Evolutionary conservation across 2,329 filamentous ascomycete genomes (phyloP), one percentile per base, ranked within the genome.

Genomic region (Colletotrichum paranaense): DNA sequence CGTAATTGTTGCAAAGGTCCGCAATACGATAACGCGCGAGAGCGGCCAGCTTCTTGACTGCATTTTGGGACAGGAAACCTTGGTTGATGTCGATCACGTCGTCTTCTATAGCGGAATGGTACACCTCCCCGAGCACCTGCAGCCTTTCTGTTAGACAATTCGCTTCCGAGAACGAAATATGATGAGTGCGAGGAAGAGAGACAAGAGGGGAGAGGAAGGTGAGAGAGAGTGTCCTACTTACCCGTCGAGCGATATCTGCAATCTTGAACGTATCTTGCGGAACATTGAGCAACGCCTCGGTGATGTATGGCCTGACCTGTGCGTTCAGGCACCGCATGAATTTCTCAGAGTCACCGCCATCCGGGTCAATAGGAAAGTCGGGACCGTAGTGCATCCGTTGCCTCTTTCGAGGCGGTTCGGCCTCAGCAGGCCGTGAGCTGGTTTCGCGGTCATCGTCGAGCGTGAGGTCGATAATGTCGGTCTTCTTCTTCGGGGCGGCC

Each of bases 261-360:
- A 78, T 58, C 7, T 76, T 75, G 14, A 79, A 81, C 42, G 72
- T 60, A 1, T 74, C 74, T 2, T 35, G 28, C 1, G 79, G 74
- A 0, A 85, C 63, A n/a, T 73, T 35, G 2, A 73, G 38, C 16
- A 83, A 65, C 0, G 77, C 78, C 14, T 67, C 64, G 66, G 77
- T 75, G 16, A 85, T 77, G 30, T 80, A 78, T 1, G 83, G 83
- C 5, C 82, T 68, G 1, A 84, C 78, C 46, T 83, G 81, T 1
- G 74, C 67, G 26, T 74, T 75, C 9, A 84, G 55, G 46, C 80
- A 81, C 1, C 76, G 68, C 59, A 76, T 76, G 0, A 81, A 62
- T 28, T 38, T 35, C 35, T 67, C 38, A 32, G 59, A 69, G 26
- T 68, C 75, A 68, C 24, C 16, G 19, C 19, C 42, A 49, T 8